A percentile compares a stretch with the other conserved stretches of the same genome.
Conservation (phyloP, 2,329 filamentous ascomycete genomes). For the Apiospora sp. region DNA sequence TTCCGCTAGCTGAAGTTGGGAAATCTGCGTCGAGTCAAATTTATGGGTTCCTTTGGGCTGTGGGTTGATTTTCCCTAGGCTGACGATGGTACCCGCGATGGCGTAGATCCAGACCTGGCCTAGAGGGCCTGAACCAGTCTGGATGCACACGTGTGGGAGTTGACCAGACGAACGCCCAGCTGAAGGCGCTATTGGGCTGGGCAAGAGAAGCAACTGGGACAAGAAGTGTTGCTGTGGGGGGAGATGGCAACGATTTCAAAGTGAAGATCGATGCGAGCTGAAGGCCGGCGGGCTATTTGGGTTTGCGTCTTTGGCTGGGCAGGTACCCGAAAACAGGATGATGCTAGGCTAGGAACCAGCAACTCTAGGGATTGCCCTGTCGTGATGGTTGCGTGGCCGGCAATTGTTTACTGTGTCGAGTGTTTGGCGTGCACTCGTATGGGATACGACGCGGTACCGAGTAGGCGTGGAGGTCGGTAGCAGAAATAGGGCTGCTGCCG, state of each 20-base stretch:
- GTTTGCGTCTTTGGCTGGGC: no score
- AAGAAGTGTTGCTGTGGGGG: not conserved
- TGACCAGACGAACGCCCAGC: conserved; percentile 21
- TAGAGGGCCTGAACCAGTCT: conserved; percentile 15
- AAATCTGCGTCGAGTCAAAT: conserved; percentile 23
- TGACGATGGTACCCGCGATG: conserved; percentile 24
- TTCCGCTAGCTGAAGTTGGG: conserved; percentile 20
- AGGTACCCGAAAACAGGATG: not conserved
- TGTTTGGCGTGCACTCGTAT: not conserved
- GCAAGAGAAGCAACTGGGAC: not conserved
- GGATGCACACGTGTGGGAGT: conserved; percentile 23
- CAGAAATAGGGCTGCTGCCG: conserved; percentile 20
- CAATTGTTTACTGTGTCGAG: not conserved
- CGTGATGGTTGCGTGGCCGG: not conserved
- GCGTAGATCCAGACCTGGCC: conserved; percentile 24
- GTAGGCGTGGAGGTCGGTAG: not conserved
- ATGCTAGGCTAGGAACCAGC: not conserved
- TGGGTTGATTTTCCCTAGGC: conserved; percentile 17
- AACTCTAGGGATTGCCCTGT: not conserved
- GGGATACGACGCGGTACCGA: not conserved
- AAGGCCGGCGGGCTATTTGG: not conserved
- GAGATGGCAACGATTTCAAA: not conserved
- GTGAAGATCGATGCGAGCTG: conserved; percentile 3
- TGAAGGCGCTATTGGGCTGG: conserved; percentile 21
- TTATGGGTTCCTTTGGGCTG: conserved; percentile 16